Evolutionary conservation across 148 eudicot genomes (phyloP).

Genomic region (Rhododendron griersonianum): DNA sequence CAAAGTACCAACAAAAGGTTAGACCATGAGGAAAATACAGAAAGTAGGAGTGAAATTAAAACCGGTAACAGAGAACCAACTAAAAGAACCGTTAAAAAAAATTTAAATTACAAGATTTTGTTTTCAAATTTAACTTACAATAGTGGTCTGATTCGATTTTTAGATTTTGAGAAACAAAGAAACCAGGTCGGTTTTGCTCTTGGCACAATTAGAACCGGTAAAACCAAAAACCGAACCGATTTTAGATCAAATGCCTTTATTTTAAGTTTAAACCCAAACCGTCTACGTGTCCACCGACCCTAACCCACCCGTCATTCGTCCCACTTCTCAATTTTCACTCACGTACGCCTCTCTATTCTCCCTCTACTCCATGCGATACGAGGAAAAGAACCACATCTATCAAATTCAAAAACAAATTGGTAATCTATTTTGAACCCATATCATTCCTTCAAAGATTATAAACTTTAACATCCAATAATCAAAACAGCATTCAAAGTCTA

Average conservation of each 20-base stretch:
- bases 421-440: neutral
- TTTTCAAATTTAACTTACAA: too few relatives aligned
- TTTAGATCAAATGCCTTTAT: neutral
- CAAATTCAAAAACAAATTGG: neutral
- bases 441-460: neutral
- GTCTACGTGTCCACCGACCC: neutral
- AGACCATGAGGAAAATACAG: neutral
- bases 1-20: neutral
- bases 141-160: too few relatives aligned
- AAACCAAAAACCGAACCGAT: neutral
- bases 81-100: too few relatives aligned
- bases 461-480: neutral
- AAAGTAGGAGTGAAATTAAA: too few relatives aligned
- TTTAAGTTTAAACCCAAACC: neutral
- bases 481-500: neutral
- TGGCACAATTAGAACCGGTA: neutral
- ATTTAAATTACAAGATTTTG: too few relatives aligned
- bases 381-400: neutral
- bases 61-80: too few relatives aligned
- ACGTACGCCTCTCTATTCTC: neutral
- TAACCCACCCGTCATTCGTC: too few relatives aligned
- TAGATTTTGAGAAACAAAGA: neutral
- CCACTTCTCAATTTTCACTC: too few relatives aligned
- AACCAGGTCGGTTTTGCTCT: neutral
- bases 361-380: neutral